Evolutionary conservation across 805 yeast genomes (phyloP), one percentile per base, ranked within the genome.

Genomic region (Saturnispora sekii): DNA sequence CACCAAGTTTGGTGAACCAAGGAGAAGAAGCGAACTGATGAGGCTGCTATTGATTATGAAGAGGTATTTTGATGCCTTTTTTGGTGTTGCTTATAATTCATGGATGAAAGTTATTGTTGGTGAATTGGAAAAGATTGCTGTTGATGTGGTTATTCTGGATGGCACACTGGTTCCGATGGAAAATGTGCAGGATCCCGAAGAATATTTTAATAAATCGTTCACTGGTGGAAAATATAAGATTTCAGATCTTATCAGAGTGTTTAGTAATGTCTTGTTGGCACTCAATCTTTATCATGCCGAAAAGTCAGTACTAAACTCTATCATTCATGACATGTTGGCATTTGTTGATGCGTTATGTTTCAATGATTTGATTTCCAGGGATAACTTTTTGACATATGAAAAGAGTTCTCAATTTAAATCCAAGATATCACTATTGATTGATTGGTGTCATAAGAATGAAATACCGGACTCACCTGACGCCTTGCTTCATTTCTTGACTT

Each of bases 31-130:
- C 18, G 45, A 50, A 12, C 40, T 41, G 32, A 39, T 50, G 32
- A 50, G 47, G 31, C 40, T 50, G 36, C 28, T 48, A 12, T 37
- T 44, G 11, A 50, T 50, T 17, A 32, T 48, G 35, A 48, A 50
- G 31, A 45, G 53, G 26, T 50, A 48, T 40, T 48, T 42, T 38
- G 51, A 50, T n/a, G 48, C 46, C 8, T 43, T 46, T 30, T 50
- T 44, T 41, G 49, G 51, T 17, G 46, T 45, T 29, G 33, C 46
- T 38, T 50, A 50, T 31, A 32, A 43, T 16, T 18, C 38, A 1
- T 50, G 53, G 53, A 43, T 48, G 30, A 43, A 43, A 10, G 14
- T 42, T 9, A 41, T 46, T 28, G n/a, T 50, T 4, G 18, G 33
- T 11, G 43, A 48, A 38, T 8, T 50, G 9, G 42, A 43, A 10